Conservation (phyloP, 192 early-diverging fungal genomes). For the Mycoemilia scoparia region DNA sequence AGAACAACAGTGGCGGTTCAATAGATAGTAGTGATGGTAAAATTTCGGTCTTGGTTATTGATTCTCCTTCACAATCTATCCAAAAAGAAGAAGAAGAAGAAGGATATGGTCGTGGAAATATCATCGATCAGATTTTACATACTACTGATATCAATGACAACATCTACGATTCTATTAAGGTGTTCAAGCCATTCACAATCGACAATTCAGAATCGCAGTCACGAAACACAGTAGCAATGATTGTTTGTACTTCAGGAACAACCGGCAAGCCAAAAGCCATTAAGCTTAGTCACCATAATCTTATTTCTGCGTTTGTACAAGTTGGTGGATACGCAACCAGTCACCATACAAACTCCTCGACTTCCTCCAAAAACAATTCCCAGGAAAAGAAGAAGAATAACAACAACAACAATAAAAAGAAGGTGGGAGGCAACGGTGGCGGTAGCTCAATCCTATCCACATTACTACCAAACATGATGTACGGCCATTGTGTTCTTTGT, state of each 20-base stretch:
- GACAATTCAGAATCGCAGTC: too few species aligned
- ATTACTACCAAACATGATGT: constrained; percentile 8
- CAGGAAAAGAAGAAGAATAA: background rate
- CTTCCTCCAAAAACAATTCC: background rate
- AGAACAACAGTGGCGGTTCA: too few species aligned
- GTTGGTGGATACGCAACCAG: constrained; percentile 3
- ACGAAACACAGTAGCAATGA: constrained; percentile 9
- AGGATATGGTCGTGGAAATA: too few species aligned
- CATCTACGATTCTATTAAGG: too few species aligned
- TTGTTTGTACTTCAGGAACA: constrained; percentile 20
- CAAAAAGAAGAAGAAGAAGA: too few species aligned
- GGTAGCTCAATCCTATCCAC: constrained; percentile 3
- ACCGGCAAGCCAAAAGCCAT: constrained; percentile 17
- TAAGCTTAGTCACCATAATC: constrained; percentile 18
- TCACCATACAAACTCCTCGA: background rate
- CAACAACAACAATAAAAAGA: background rate
- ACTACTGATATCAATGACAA: too few species aligned
- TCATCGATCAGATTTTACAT: too few species aligned
- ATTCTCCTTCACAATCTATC: too few species aligned
- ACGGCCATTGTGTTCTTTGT: constrained; percentile 15
- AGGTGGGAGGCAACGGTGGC: background rate
- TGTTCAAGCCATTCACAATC: too few species aligned
- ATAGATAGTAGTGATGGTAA: too few species aligned
- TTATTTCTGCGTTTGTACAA: constrained; percentile 6
- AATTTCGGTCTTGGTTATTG: too few species aligned